Evolutionary conservation across 352 stramenopile genomes (phyloP), one percentile per base, ranked within the genome.

Genomic region (Phytopythium boreale): DNA sequence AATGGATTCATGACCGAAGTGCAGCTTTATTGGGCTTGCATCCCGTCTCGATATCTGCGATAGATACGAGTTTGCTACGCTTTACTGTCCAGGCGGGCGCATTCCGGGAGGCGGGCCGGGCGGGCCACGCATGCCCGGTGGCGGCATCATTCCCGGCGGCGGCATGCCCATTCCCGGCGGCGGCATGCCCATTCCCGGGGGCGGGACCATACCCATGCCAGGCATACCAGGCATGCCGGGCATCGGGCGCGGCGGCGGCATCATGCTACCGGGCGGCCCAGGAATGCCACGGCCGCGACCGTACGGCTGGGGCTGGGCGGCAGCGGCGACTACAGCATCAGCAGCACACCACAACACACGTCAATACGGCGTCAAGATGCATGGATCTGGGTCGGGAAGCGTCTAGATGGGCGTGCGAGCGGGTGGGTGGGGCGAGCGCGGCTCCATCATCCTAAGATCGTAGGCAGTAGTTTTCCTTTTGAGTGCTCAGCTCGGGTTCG

Each of bases 381-480:
- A 27, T 46, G 24, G 41, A 39, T 51, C 20, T 37, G 29, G 29
- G 7, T 34, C 29, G 29, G 29, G 29, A 34, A 7, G 29, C 29
- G 29, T 34, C 34, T 17, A 22, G 51, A 2, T 46, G 24, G 20
- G 53, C 17, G 53, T 3, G 36, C 10, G 20, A 2, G 11, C 26
- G 43, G 60, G 43, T 34, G 62, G 31, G 29, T 22, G 57, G 46
- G 63, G 10, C 24, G 59, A 17, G 55, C 46, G 44, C 47, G 56
- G 27, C 39, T 74, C 86, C 82, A 96, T 93, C 84, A 95, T 89
- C 77, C 81, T 91, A 91, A 93, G 84, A 91, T 92, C 80, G 70
- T 77, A 86, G 77, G 82, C 82, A 92, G 79, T 89, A 89, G 63
- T 75, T 82, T 84, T 62, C 75, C 68, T 73, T n/a, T 29, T 64